A percentile compares a stretch with the other conserved stretches of the same genome.
Conservation (phyloP, 2,329 filamentous ascomycete genomes). For the Onygena corvina region DNA sequence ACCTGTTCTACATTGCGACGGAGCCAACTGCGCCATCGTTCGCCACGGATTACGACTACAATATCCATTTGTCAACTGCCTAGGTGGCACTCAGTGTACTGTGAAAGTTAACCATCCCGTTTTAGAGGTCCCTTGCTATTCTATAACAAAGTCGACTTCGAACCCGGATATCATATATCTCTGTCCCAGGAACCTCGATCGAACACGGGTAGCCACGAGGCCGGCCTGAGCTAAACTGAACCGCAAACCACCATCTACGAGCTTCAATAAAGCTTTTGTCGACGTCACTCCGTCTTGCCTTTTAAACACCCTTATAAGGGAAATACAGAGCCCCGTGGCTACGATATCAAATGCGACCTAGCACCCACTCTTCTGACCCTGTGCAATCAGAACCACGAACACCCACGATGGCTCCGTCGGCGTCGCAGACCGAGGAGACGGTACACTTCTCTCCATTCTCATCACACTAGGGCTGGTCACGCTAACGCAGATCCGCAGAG, state of each 20-base stretch:
- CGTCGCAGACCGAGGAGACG: conserved; percentile 5
- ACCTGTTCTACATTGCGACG: not conserved
- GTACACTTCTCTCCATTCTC: conserved; percentile 7
- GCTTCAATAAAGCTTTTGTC: conserved; percentile 2
- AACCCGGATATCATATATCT: not conserved
- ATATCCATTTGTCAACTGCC: conserved; percentile 2
- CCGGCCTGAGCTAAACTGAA: not conserved
- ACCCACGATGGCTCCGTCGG: conserved; percentile 15
- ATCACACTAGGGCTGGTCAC: not conserved
- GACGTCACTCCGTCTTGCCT: not conserved
- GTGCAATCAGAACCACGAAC: conserved; percentile 12
- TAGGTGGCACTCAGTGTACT: conserved; percentile 1
- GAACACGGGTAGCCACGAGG: not conserved
- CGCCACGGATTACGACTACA: conserved; percentile 1
- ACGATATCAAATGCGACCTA: conserved; percentile 14
- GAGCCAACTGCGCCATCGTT: not conserved
- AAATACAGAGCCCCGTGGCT: not conserved
- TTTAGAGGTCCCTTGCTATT: not conserved
- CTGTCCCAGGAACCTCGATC: not conserved
- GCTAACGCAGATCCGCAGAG: conserved; percentile 21
- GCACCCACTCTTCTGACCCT: conserved; percentile 11
- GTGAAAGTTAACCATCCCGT: conserved; percentile 4
- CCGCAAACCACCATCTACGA: not conserved
- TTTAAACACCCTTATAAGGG: not conserved
- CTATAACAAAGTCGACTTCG: not conserved